Percentiles rank a stretch among this genome's conserved stretches.
Conservation (phyloP, 176 grass and related monocot genomes). For the Lolium rigidum region DNA sequence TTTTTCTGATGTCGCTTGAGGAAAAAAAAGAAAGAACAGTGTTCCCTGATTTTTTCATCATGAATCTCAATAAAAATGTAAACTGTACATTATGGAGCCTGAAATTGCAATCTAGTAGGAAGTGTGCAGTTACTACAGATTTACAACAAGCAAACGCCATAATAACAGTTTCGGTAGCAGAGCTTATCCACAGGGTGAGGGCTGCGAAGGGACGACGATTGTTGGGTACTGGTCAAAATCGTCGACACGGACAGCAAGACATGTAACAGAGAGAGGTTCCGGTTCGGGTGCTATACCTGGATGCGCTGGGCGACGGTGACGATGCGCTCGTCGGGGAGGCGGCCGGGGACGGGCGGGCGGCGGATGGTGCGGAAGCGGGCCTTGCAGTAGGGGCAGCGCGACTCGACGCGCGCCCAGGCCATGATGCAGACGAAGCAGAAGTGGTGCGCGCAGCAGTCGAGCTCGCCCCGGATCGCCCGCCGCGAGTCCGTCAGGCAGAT, state of each 20-base stretch:
- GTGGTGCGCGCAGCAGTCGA: conserved; percentile 79
- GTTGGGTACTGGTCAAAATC: not conserved
- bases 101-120: not conserved
- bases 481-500: conserved; percentile 61
- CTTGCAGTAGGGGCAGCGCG: conserved; percentile 89
- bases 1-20: not conserved
- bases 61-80: not conserved
- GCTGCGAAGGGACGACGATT: not conserved
- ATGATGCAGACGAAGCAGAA: conserved; percentile 98
- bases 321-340: conserved; percentile 57
- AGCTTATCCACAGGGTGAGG: not conserved
- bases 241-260: no score
- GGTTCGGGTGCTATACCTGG: conserved; percentile 36
- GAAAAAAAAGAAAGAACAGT: not conserved
- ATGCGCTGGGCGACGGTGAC: conserved; percentile 65
- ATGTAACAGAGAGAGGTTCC: no score
- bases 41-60: not conserved
- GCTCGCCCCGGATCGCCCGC: conserved; percentile 58
- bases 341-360: conserved; percentile 57
- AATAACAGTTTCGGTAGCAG: not conserved
- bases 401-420: conserved; percentile 91
- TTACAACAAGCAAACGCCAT: not conserved
- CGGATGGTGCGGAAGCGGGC: conserved; percentile 68
- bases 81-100: not conserved
- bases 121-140: not conserved